These are phyloP conservation scores for Diaporthe caulivora DNA, from an alignment of 2,329 filamentous ascomycete genomes.

Conservation along the genomic window DNA sequence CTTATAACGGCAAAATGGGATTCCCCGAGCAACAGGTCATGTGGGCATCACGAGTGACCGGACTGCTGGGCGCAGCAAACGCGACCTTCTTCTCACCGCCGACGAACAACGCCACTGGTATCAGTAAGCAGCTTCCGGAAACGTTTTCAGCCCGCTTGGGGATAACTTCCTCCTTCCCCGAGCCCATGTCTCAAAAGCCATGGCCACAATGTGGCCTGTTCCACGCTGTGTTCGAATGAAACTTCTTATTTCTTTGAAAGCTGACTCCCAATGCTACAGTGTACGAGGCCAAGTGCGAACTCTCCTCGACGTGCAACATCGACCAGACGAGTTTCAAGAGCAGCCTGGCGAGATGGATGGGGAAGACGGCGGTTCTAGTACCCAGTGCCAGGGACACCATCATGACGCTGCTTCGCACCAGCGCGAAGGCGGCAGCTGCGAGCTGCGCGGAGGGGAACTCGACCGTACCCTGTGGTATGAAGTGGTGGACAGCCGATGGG, in stretches of 20 bases:
- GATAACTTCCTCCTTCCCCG: too few relatives aligned
- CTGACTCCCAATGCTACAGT: too few relatives aligned
- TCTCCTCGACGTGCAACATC: slow-evolving; percentile 61
- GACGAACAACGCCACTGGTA: slow-evolving; percentile 46
- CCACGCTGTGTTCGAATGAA: too few relatives aligned
- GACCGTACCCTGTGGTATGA: slow-evolving; percentile 67
- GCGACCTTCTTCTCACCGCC: slow-evolving; percentile 60
- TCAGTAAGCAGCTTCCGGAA: too few relatives aligned
- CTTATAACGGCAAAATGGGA: slow-evolving; percentile 51
- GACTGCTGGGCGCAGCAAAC: slow-evolving; percentile 59
- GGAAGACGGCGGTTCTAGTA: slow-evolving; percentile 52
- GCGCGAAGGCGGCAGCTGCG: slow-evolving; percentile 53
- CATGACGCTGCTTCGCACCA: slow-evolving; percentile 51
- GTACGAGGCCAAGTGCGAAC: slow-evolving; percentile 67
- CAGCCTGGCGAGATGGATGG: slow-evolving; percentile 65
- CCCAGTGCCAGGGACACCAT: slow-evolving; percentile 52
- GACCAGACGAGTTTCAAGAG: slow-evolving; percentile 71
- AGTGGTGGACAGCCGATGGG: slow-evolving; percentile 62
- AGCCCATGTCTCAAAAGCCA: too few relatives aligned
- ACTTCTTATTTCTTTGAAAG: too few relatives aligned
- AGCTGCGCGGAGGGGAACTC: slow-evolving; percentile 60
- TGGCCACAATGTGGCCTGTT: too few relatives aligned
- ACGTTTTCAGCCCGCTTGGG: too few relatives aligned
- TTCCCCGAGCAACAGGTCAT: slow-evolving; percentile 48
- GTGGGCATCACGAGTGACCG: slow-evolving; percentile 62